Evolutionary conservation across 768 basidiomycete genomes (phyloP).

Genomic region (Leccinum disarticulatum): DNA sequence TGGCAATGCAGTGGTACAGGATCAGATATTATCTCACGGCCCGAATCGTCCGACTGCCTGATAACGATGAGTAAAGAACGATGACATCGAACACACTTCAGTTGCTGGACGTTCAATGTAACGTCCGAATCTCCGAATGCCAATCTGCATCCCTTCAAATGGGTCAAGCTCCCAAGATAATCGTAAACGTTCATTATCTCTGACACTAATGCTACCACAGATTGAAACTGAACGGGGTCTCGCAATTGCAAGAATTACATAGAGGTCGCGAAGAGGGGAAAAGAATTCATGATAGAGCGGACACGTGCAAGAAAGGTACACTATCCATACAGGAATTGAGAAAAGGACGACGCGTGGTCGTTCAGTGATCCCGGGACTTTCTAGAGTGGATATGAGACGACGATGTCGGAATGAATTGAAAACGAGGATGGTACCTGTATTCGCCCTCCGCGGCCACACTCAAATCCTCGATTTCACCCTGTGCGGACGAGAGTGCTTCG

Average conservation of each 20-base stretch:
- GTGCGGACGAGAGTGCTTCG: conserved; percentile 76
- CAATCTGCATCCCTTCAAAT: too few species aligned
- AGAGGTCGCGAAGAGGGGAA: conserved; percentile 10
- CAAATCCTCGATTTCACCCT: conserved; percentile 92
- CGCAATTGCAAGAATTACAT: conserved; percentile 12
- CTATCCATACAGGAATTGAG: conserved; percentile 10
- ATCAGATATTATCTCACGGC: too few species aligned
- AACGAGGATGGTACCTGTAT: conserved; percentile 61
- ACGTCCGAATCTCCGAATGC: too few species aligned
- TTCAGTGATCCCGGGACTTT: conserved; percentile 89
- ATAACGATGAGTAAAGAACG: too few species aligned
- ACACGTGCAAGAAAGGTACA: conserved; percentile 3
- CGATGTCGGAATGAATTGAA: background rate
- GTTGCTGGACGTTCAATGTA: too few species aligned
- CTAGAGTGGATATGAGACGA: conserved; percentile 36
- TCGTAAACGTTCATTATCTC: background rate
- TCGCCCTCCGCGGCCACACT: conserved; percentile 92
- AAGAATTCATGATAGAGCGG: conserved; percentile 4
- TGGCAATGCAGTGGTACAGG: too few species aligned
- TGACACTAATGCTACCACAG: background rate
- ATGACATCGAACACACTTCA: too few species aligned
- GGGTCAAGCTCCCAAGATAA: background rate
- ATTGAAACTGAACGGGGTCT: conserved; percentile 1
- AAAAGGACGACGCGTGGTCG: background rate
- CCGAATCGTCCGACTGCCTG: too few species aligned